Percentiles rank a stretch among this genome's conserved stretches.
phyloP scores from a whole-genome alignment of 805 yeast genomes.

The Sugiyamaella americana region DNA sequence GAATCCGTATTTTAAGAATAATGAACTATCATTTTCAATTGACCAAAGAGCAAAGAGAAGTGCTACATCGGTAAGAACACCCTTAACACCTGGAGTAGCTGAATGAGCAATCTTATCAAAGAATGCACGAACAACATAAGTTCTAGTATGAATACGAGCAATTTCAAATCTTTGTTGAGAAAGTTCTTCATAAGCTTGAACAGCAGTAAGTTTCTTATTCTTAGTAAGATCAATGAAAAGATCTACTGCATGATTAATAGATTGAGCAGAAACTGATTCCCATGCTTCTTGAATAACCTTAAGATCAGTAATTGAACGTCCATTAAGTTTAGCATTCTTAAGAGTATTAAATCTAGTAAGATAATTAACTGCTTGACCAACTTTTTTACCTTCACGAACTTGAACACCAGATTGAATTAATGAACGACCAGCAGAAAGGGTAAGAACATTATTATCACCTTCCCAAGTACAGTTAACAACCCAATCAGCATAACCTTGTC shows the following conservation, averaged over 20 bases:
- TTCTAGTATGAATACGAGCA: constrained; percentile 36
- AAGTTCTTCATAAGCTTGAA: constrained; percentile 35
- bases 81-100: constrained; percentile 39
- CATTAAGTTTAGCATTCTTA: constrained; percentile 16
- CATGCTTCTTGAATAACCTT: constrained; percentile 31
- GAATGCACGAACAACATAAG: constrained; percentile 34
- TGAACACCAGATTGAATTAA: constrained; percentile 46
- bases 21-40: constrained; percentile 65
- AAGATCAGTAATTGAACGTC: constrained; percentile 26
- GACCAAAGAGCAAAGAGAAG: constrained; percentile 58
- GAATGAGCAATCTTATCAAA: constrained; percentile 31
- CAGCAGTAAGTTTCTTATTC: constrained; percentile 18
- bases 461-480: constrained; percentile 99
- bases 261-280: constrained; percentile 33
- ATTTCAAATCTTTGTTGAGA: constrained; percentile 37
- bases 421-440: constrained; percentile 78
- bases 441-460: constrained; percentile 86
- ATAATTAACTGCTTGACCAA: constrained; percentile 44
- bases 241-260: constrained; percentile 32
- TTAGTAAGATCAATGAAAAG: constrained; percentile 20
- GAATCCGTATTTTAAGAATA: constrained; percentile 60
- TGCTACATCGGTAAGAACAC: constrained; percentile 49
- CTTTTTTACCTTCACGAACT: constrained; percentile 38
- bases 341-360: constrained; percentile 26
- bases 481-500: constrained; percentile 84